Evolutionary conservation across 176 grass and related monocot genomes (phyloP).

Genomic region (Hordeum marinum): DNA sequence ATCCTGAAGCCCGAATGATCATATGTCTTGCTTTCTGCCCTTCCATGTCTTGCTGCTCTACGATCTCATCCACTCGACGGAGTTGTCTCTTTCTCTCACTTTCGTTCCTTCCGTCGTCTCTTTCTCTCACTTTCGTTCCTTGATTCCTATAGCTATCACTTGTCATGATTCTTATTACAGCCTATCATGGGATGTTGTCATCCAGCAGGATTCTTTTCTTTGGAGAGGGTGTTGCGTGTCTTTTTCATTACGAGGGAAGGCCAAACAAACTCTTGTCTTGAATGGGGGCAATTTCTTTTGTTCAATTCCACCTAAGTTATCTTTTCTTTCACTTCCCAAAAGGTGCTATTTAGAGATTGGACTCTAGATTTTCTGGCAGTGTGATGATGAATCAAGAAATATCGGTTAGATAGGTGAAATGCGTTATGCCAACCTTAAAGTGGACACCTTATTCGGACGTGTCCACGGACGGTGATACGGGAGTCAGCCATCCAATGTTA

Average conservation of each 20-base stretch:
- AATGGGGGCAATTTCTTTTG: too few relatives aligned
- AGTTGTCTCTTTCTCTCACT: neutral
- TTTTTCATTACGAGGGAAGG: neutral
- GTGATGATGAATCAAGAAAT: too few relatives aligned
- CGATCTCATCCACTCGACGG: neutral
- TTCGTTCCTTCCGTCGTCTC: neutral
- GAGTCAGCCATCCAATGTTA: too few relatives aligned
- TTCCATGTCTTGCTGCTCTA: neutral
- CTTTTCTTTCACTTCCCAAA: too few relatives aligned
- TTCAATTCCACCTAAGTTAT: too few relatives aligned
- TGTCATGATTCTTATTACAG: too few relatives aligned
- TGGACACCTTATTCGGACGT: too few relatives aligned
- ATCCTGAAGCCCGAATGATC: neutral
- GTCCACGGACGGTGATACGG: too few relatives aligned
- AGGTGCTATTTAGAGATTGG: too few relatives aligned
- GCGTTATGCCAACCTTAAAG: too few relatives aligned
- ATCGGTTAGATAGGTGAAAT: too few relatives aligned
- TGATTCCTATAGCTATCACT: neutral
- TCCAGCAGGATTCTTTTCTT: neutral
- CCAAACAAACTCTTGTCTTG: neutral
- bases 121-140: neutral
- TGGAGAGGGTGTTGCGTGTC: neutral
- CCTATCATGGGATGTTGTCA: conserved; percentile 9
- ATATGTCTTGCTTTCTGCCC: neutral
- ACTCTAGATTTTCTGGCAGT: too few relatives aligned